phyloP scores from a whole-genome alignment of 352 stramenopile genomes.

The Phytophthora vignae region DNA sequence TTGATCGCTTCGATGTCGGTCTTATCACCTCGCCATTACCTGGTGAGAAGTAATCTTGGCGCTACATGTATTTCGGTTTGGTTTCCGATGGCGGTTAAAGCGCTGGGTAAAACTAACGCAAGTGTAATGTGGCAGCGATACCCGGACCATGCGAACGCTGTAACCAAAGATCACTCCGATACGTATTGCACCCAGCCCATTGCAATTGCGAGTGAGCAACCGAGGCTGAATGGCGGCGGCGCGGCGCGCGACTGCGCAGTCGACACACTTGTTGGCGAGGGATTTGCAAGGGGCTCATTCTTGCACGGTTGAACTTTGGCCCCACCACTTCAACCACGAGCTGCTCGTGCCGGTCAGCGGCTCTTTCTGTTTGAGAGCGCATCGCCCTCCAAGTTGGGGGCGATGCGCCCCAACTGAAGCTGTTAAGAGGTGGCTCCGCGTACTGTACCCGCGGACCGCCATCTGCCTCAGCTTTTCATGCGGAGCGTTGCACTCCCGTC shows the following conservation, averaged over 20 bases:
- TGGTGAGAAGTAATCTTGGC: no score
- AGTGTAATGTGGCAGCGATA: no score
- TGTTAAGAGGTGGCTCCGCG: not conserved
- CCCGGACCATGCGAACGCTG: no score
- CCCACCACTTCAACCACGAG: slow-evolving; percentile 26
- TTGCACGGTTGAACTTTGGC: slow-evolving; percentile 31
- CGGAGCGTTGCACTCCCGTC: not conserved
- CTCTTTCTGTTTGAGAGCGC: slow-evolving; percentile 11
- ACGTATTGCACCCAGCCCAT: not conserved
- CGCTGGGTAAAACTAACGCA: no score
- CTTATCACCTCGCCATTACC: no score
- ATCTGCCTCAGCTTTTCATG: slow-evolving; percentile 1
- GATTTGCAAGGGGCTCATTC: slow-evolving; percentile 14
- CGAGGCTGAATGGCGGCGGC: not conserved
- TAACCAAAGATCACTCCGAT: no score
- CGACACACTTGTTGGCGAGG: not conserved
- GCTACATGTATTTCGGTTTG: no score
- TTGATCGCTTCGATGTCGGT: no score
- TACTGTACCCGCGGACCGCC: not conserved
- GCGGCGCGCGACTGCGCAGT: not conserved
- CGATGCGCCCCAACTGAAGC: slow-evolving; percentile 2
- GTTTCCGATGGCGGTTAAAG: no score
- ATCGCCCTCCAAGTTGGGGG: not conserved
- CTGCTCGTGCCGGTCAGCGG: not conserved
- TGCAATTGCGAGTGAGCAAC: not conserved